phyloP scores from a whole-genome alignment of 2,329 filamentous ascomycete species.

The Aspergillus transmontanensis region DNA sequence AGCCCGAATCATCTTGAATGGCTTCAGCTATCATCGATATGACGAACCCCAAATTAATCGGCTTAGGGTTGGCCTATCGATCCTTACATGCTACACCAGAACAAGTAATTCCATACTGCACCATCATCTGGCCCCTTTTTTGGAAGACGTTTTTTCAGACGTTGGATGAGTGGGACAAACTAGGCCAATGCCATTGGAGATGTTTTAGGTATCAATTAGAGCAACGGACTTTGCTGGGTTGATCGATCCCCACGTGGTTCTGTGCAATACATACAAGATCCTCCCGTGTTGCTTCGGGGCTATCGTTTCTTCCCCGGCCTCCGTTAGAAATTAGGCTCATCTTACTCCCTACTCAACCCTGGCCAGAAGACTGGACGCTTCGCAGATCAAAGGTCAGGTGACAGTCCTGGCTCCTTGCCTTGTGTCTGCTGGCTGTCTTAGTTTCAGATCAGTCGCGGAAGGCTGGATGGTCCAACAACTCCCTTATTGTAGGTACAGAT shows the following conservation, averaged over 20 bases:
- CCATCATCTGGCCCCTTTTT: neutral
- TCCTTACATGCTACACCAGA: neutral
- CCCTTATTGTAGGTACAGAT: neutral
- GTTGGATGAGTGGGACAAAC: neutral
- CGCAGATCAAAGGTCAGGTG: neutral
- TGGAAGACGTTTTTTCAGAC: neutral
- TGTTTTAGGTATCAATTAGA: neutral
- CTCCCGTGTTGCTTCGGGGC: neutral
- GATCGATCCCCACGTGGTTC: neutral
- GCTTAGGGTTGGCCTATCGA: neutral
- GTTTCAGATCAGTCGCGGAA: neutral
- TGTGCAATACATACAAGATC: too few relatives aligned
- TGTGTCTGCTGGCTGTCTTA: neutral
- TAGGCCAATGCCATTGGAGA: neutral
- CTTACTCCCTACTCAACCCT: neutral
- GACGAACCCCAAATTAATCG: neutral
- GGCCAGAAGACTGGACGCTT: neutral
- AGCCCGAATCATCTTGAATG: neutral
- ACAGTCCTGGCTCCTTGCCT: neutral
- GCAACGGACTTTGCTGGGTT: neutral
- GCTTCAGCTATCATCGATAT: neutral
- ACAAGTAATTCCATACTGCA: neutral
- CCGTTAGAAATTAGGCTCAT: neutral
- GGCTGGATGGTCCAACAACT: neutral
- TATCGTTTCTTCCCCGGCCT: neutral